Percentiles rank a stretch among this genome's conserved stretches.
phyloP scores from a whole-genome alignment of 306 rosid genomes.

The Corylus americana region DNA sequence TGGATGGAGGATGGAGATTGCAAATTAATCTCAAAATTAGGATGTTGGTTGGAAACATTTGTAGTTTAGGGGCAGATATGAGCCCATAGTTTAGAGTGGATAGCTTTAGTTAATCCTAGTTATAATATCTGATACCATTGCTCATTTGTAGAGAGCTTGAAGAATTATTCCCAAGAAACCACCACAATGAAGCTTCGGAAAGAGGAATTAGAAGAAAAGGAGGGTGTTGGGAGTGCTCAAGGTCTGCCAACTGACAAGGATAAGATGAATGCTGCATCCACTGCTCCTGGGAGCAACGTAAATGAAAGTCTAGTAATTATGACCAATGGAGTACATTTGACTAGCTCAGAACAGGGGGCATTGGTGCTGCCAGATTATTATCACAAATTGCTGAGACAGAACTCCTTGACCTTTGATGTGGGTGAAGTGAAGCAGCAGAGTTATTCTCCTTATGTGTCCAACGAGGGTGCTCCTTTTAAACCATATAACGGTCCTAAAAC shows the following conservation, averaged over 20 bases:
- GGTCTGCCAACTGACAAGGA: not conserved
- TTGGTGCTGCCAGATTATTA: not conserved
- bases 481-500: slow-evolving; percentile 18
- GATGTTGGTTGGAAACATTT: not conserved
- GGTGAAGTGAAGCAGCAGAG: not conserved
- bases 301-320: slow-evolving; percentile 5
- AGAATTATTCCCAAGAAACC: slow-evolving; percentile 14
- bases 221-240: slow-evolving; percentile 1
- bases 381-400: slow-evolving; percentile 4
- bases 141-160: slow-evolving; percentile 27
- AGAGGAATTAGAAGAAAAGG: slow-evolving; percentile 7
- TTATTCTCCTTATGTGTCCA: not conserved
- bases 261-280: slow-evolving; percentile 13
- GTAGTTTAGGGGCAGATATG: not conserved
- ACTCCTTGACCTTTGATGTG: not conserved
- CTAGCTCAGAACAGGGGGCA: slow-evolving; percentile 8
- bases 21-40: not conserved
- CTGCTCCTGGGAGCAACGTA: not conserved
- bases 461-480: slow-evolving; percentile 2
- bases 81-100: not conserved
- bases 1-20: not conserved
- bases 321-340: not conserved
- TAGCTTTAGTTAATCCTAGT: no score
- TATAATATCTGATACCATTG: not conserved
- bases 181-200: not conserved